phyloP scores from a whole-genome alignment of 345 rosid genomes.

The Populus nigra region DNA sequence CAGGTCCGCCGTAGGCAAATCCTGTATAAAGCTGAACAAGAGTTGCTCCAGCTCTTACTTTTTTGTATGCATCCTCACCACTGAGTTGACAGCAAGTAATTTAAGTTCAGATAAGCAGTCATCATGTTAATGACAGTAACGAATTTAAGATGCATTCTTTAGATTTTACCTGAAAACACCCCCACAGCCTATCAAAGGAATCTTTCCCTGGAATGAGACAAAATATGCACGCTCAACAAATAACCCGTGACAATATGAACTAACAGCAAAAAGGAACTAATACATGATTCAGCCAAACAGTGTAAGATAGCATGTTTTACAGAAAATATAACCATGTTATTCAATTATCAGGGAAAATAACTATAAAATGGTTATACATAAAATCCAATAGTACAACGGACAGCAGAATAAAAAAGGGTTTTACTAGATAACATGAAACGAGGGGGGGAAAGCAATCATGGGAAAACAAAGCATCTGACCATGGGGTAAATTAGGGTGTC shows the following conservation, averaged over 20 bases:
- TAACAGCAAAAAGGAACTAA: neutral
- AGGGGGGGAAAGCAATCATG: neutral
- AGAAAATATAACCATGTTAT: neutral
- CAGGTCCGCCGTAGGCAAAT: constrained; percentile 96
- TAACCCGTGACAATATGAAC: neutral
- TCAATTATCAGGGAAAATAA: neutral
- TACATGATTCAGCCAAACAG: neutral
- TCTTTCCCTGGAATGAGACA: constrained; percentile 62
- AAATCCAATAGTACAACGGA: neutral
- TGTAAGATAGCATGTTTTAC: neutral
- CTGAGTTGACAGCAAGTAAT: constrained; percentile 37
- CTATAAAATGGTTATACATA: neutral
- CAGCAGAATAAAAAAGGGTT: neutral
- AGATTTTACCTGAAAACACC: constrained; percentile 76
- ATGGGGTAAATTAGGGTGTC: neutral
- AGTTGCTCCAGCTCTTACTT: constrained; percentile 90
- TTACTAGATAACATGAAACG: neutral
- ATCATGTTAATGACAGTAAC: neutral
- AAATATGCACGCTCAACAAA: constrained; percentile 4
- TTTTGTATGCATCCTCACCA: constrained; percentile 96
- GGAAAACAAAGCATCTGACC: neutral
- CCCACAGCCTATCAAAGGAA: constrained; percentile 90
- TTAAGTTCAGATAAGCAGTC: constrained; percentile 1
- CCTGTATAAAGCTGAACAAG: constrained; percentile 95
- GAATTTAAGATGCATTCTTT: neutral